Conservation (phyloP, 2,329 filamentous ascomycete genomes). For the Epichloe coenophiala region DNA sequence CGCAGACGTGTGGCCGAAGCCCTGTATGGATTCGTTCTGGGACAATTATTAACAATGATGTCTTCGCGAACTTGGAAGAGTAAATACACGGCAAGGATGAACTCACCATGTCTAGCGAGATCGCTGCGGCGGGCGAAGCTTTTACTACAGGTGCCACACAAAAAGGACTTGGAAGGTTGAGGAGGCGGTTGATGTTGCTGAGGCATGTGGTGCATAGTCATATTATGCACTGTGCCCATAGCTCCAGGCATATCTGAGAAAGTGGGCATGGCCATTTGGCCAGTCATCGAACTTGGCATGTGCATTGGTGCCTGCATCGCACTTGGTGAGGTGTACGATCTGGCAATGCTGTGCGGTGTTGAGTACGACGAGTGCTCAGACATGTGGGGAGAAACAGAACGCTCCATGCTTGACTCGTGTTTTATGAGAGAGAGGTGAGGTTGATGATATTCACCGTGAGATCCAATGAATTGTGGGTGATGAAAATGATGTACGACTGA, state of each 20-base stretch:
- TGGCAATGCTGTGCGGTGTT: slow-evolving; percentile 30
- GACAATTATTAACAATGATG: neutral
- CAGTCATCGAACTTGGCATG: slow-evolving; percentile 29
- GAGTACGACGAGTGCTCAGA: slow-evolving; percentile 47
- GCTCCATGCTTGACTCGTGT: slow-evolving; percentile 31
- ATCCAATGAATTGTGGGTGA: slow-evolving; percentile 16
- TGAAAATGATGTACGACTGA: slow-evolving; percentile 16
- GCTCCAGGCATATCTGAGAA: slow-evolving; percentile 21
- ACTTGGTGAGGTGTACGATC: slow-evolving; percentile 40
- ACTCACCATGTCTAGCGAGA: slow-evolving; percentile 82
- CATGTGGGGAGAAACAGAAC: slow-evolving; percentile 43
- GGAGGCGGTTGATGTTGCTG: slow-evolving; percentile 20
- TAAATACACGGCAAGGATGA: neutral
- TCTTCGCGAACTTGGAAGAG: neutral
- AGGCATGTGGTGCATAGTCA: slow-evolving; percentile 25
- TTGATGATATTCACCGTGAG: slow-evolving; percentile 18
- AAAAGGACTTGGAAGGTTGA: slow-evolving; percentile 54
- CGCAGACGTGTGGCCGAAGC: slow-evolving; percentile 81
- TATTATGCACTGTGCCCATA: slow-evolving; percentile 23
- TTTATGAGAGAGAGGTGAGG: slow-evolving; percentile 21
- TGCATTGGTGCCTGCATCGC: slow-evolving; percentile 37
- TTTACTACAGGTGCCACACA: slow-evolving; percentile 81
- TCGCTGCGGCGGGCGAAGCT: slow-evolving; percentile 89
- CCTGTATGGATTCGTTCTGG: slow-evolving; percentile 95
- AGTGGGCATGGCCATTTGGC: slow-evolving; percentile 27